Conservation (phyloP, 768 basidiomycete genomes). For the Lactarius tabidus region DNA sequence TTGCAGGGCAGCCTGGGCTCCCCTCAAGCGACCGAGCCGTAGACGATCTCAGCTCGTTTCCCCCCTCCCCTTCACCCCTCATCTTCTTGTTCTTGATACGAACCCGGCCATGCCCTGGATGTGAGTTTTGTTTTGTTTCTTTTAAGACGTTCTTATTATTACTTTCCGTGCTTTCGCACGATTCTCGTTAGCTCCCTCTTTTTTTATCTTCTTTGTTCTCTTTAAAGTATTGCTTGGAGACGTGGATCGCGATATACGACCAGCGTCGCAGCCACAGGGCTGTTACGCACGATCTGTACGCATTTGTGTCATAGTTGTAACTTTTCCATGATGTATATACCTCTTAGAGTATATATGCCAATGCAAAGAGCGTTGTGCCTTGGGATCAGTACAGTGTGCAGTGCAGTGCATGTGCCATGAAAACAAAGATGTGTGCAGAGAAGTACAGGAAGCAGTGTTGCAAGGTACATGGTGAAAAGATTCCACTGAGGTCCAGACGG, state of each 20-base stretch:
- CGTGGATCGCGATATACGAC: background rate
- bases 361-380: background rate
- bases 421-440: too few relatives aligned
- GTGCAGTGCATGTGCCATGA: background rate
- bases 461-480: background rate
- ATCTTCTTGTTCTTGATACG: background rate
- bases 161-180: conserved; percentile 15
- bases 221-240: background rate
- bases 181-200: conserved; percentile 1
- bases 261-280: background rate
- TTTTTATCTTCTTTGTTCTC: background rate
- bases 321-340: conserved; percentile 8
- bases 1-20: conserved; percentile 9
- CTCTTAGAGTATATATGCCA: conserved; percentile 5
- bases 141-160: conserved; percentile 20
- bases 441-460: background rate
- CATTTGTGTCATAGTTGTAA: background rate
- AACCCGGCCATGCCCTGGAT: background rate
- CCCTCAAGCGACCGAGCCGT: background rate
- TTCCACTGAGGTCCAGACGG: background rate
- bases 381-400: background rate
- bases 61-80: background rate
- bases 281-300: background rate
- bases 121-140: background rate
- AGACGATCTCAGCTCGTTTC: background rate